These are phyloP conservation scores for Chlorencoelia australis DNA, from an alignment of 2,329 filamentous ascomycete genomes.

Conservation along the genomic window DNA sequence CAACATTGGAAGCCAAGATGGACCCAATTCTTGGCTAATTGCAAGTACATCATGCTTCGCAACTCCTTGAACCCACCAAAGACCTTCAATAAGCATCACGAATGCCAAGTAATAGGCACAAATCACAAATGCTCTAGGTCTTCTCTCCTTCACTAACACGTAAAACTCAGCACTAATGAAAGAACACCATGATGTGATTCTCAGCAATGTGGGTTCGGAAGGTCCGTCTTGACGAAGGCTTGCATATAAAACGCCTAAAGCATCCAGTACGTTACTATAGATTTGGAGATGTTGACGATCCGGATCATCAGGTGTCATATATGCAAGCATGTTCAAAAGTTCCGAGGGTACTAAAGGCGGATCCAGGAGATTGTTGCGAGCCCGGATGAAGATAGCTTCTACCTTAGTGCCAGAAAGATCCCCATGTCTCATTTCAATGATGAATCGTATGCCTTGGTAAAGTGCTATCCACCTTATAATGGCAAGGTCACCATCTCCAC, in stretches of 20 bases:
- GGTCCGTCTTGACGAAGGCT: slow-evolving; percentile 19
- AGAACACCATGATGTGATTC: slow-evolving; percentile 20
- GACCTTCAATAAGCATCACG: slow-evolving; percentile 10
- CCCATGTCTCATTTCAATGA: slow-evolving; percentile 1
- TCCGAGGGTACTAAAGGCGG: slow-evolving; percentile 16
- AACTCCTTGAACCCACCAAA: slow-evolving; percentile 18
- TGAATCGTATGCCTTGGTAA: slow-evolving; percentile 13
- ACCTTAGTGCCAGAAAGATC: slow-evolving; percentile 9
- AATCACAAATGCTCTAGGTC: slow-evolving; percentile 15
- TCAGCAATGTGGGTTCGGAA: slow-evolving; percentile 12
- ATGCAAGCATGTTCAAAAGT: slow-evolving; percentile 18
- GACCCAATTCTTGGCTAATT: slow-evolving; percentile 7
- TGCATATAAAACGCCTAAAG: slow-evolving; percentile 21
- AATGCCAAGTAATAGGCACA: slow-evolving; percentile 16
- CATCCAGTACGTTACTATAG: slow-evolving; percentile 20
- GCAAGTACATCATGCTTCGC: slow-evolving; percentile 11
- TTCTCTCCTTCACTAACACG: slow-evolving; percentile 7
- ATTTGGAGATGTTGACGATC: slow-evolving; percentile 17
- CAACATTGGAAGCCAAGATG: slow-evolving; percentile 9
- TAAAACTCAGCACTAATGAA: slow-evolving; percentile 7
- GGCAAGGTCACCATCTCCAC: slow-evolving; percentile 11
- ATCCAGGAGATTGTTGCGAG: slow-evolving; percentile 11
- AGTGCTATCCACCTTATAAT: slow-evolving; percentile 20
- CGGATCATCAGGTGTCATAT: slow-evolving; percentile 16
- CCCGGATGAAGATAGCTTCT: slow-evolving; percentile 18